Percentiles rank a stretch among this genome's conserved stretches.
phyloP scores from a whole-genome alignment of 106 monocot species.

The Dioscorea zingiberensis region DNA sequence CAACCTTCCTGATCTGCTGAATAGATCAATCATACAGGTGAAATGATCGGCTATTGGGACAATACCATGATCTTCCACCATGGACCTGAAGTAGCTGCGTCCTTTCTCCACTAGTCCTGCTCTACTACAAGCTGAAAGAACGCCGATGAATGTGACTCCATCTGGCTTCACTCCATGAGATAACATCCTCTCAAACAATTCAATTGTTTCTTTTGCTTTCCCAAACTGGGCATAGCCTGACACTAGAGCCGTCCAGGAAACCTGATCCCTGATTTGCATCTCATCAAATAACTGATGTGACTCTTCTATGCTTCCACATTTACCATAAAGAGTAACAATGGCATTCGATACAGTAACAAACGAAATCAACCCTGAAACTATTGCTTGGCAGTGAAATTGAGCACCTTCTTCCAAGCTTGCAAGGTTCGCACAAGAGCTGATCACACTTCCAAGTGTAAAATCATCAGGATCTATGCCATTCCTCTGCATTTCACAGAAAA shows the following conservation, averaged over 20 bases:
- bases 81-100: slow-evolving; percentile 41
- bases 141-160: slow-evolving; percentile 61
- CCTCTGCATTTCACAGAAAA: slow-evolving; percentile 62
- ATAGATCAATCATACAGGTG: slow-evolving; percentile 86
- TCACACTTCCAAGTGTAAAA: slow-evolving; percentile 70
- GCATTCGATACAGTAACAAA: slow-evolving; percentile 73
- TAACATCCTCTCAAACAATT: slow-evolving; percentile 67
- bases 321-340: slow-evolving; percentile 68
- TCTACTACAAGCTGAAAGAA: slow-evolving; percentile 83
- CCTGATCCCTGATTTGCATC: slow-evolving; percentile 52
- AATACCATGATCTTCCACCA: slow-evolving; percentile 44
- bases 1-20: slow-evolving; percentile 56
- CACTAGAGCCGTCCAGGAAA: slow-evolving; percentile 76
- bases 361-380: slow-evolving; percentile 46
- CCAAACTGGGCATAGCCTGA: slow-evolving; percentile 71
- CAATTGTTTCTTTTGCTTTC: slow-evolving; percentile 57
- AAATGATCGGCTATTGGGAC: slow-evolving; percentile 59
- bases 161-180: slow-evolving; percentile 51
- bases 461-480: slow-evolving; percentile 62
- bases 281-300: slow-evolving; percentile 51
- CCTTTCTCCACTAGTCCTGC: slow-evolving; percentile 74
- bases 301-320: slow-evolving; percentile 69
- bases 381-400: slow-evolving; percentile 56
- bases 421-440: slow-evolving; percentile 77
- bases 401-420: slow-evolving; percentile 71